phyloP scores from a whole-genome alignment of 129 eudicot genomes.

The Daucus carota region DNA sequence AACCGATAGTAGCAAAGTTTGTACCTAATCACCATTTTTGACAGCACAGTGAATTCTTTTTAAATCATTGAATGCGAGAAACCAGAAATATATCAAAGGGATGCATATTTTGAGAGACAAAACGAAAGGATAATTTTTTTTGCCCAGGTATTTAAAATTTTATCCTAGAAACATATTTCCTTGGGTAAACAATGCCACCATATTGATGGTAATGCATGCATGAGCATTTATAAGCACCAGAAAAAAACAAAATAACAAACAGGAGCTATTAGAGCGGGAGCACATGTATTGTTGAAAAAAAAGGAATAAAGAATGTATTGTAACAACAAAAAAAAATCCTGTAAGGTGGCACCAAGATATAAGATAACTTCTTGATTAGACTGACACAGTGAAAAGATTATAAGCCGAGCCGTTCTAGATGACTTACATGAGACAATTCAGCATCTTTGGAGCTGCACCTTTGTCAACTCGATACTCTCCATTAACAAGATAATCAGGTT shows the following conservation, averaged over 20 bases:
- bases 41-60: not conserved
- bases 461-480: slow-evolving; percentile 96
- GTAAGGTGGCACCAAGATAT: not conserved
- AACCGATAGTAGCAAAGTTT: slow-evolving; percentile 82
- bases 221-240: not conserved
- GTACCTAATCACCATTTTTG: slow-evolving; percentile 51
- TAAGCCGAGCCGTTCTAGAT: not conserved
- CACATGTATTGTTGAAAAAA: not conserved
- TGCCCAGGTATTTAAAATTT: not conserved
- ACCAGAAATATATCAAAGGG: not conserved
- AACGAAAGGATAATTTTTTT: not conserved
- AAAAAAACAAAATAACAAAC: not conserved
- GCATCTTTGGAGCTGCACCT: slow-evolving; percentile 91
- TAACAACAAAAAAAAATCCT: not conserved
- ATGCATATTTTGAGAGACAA: not conserved
- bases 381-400: not conserved
- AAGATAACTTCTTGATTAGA: not conserved
- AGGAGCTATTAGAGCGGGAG: too few species aligned
- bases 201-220: not conserved
- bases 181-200: not conserved
- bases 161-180: not conserved
- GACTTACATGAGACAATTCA: slow-evolving; percentile 7
- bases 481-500: slow-evolving; percentile 96
- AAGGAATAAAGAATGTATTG: not conserved
- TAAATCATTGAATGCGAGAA: not conserved